Conservation (phyloP, 129 eudicot species). For the Flaveria brownii region DNA sequence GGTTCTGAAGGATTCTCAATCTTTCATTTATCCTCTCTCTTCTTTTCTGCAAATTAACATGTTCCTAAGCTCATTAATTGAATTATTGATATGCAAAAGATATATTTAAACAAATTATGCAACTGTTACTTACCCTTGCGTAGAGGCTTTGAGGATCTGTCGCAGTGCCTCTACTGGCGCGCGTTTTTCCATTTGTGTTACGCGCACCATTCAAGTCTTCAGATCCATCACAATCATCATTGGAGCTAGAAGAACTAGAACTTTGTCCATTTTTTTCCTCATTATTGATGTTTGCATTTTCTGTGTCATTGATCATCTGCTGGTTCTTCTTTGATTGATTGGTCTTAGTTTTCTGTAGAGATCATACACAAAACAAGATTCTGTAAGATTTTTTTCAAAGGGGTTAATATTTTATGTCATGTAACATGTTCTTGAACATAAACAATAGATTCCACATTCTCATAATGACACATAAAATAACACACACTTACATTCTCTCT, state of each 20-base stretch:
- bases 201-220: conserved; percentile 44
- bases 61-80: not conserved
- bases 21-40: conserved; percentile 97
- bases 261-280: conserved; percentile 38
- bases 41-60: conserved; percentile 61
- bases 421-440: conserved; percentile 20
- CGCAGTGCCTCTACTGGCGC: conserved; percentile 81
- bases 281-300: conserved; percentile 24
- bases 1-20: conserved; percentile 75
- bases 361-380: conserved; percentile 9
- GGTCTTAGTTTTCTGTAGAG: conserved; percentile 44
- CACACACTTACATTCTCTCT: conserved; percentile 57
- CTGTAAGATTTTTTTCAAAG: not conserved
- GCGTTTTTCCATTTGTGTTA: conserved; percentile 57
- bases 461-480: conserved; percentile 16
- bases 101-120: not conserved
- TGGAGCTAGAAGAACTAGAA: conserved; percentile 57
- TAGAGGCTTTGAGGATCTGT: conserved; percentile 97
- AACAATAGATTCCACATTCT: conserved; percentile 25
- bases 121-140: conserved; percentile 68
- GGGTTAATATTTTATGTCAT: not conserved
- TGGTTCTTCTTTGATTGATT: conserved; percentile 50
- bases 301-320: conserved; percentile 23
- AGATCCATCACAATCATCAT: conserved; percentile 59
- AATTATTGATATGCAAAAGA: not conserved